Evolutionary conservation across 2,329 filamentous ascomycete genomes (phyloP), one percentile per base, ranked within the genome.

Genomic region (Shiraia bambusicola): DNA sequence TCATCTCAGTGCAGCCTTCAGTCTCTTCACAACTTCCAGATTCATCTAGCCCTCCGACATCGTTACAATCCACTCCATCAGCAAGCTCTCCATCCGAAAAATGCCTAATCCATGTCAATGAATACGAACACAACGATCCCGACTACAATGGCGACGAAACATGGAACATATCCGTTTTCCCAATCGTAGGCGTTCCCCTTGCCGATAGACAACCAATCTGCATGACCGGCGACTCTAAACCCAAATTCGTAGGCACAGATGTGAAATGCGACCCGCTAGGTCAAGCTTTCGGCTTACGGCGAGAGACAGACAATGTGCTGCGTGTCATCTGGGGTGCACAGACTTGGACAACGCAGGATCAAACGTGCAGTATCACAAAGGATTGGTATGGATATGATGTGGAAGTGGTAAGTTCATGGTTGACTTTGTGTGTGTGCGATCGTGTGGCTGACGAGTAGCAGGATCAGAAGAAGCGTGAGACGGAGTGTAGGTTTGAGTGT

Each of bases 401-500:
- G 17, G 16, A n/a, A n/a, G n/a, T n/a, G n/a, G n/a, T n/a, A n/a
- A n/a, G n/a, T n/a, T n/a, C n/a, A n/a, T n/a, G n/a, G n/a, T n/a
- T n/a, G n/a, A n/a, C n/a, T n/a, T n/a, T n/a, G n/a, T n/a, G n/a
- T n/a, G n/a, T n/a, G n/a, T n/a, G n/a, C n/a, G n/a, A n/a, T n/a
- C n/a, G n/a, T n/a, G n/a, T n/a, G n/a, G n/a, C n/a, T n/a, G n/a
- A n/a, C n/a, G n/a, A n/a, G 13, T 26, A 28, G 26, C 36, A 24
- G 10, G 26, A 35, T 3, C 8, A 34, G 12, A 8, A 26, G 26
- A 29, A 9, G 17, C 12, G 31, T 3, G 31, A 41, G 16, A 35
- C 31, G 16, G 38, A 41, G 31, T 41, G 38, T 25, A 16, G 33
- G 12, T 35, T 41, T 30, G 38, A 25, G 16, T 34, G 38, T 19